Evolutionary conservation across 2,329 filamentous ascomycete species (phyloP).

Genomic region (Verticillium nonalfalfae): DNA sequence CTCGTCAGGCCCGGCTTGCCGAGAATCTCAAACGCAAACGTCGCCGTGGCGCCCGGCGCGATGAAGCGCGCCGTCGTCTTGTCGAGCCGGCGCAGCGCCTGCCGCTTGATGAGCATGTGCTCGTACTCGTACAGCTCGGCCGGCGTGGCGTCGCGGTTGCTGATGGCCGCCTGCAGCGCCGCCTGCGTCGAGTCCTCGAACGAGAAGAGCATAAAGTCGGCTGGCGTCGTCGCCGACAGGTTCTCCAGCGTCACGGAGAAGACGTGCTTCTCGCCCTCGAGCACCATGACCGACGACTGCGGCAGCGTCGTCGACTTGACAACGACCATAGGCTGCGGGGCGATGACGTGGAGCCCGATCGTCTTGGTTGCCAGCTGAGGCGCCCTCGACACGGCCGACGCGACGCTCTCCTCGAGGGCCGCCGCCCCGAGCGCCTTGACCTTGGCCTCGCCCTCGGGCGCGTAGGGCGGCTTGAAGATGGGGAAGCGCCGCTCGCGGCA

Average conservation of each 20-base stretch:
- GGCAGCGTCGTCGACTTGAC: constrained; percentile 72
- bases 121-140: constrained; percentile 84
- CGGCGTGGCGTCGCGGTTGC: constrained; percentile 68
- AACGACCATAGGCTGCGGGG: constrained; percentile 68
- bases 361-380: constrained; percentile 39
- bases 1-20: constrained; percentile 80
- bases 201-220: constrained; percentile 80
- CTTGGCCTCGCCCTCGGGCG: constrained; percentile 61
- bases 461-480: constrained; percentile 75
- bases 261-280: constrained; percentile 77
- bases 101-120: constrained; percentile 67
- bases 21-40: constrained; percentile 77
- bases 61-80: constrained; percentile 54
- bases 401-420: constrained; percentile 43
- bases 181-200: constrained; percentile 84
- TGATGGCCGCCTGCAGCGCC: constrained; percentile 67
- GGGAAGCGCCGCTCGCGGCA: constrained; percentile 80
- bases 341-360: constrained; percentile 68
- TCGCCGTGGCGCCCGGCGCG: constrained; percentile 57
- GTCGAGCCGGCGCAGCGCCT: constrained; percentile 51
- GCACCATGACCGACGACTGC: constrained; percentile 83
- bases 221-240: constrained; percentile 60
- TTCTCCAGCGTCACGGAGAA: constrained; percentile 82
- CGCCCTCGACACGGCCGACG: constrained; percentile 27
- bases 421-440: constrained; percentile 68